Evolutionary conservation across 306 rosid genomes (phyloP).

Genomic region (Pyrus pyrifolia): DNA sequence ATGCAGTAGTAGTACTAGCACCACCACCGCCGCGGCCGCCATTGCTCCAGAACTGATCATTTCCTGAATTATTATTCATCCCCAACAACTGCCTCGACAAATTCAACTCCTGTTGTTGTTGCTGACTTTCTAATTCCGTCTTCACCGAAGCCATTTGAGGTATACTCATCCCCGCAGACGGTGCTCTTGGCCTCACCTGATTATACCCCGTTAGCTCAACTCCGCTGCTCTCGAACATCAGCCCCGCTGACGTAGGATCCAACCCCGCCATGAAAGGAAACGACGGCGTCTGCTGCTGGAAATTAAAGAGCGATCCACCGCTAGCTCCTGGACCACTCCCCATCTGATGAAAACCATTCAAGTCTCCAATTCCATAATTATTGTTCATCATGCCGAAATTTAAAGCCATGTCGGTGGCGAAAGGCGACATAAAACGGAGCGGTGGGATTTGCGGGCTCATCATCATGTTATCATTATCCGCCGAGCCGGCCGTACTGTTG

Average conservation of each 20-base stretch:
- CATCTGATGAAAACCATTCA: constrained; percentile 38
- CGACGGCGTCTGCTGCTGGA: constrained; percentile 47
- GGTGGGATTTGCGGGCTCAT: constrained; percentile 24
- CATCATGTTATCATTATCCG: neutral
- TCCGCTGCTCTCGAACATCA: constrained; percentile 31
- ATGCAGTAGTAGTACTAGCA: constrained; percentile 30
- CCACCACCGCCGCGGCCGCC: neutral
- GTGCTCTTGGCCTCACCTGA: constrained; percentile 29
- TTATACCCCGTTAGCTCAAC: constrained; percentile 21
- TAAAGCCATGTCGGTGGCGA: constrained; percentile 39
- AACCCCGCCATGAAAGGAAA: constrained; percentile 50
- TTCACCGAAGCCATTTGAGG: constrained; percentile 49
- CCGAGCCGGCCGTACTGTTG: neutral
- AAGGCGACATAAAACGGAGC: constrained; percentile 49
- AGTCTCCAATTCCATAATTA: constrained; percentile 39
- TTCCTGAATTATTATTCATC: constrained; percentile 14
- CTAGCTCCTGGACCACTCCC: constrained; percentile 30
- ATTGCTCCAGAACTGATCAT: constrained; percentile 51
- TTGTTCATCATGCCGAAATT: constrained; percentile 39
- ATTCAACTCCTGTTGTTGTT: constrained; percentile 23
- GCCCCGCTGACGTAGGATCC: constrained; percentile 36
- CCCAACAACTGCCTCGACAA: constrained; percentile 66
- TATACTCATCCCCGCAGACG: constrained; percentile 14
- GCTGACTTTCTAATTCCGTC: constrained; percentile 31
- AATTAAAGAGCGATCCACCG: constrained; percentile 19